A percentile compares a stretch with the other conserved stretches of the same genome.
Evolutionary conservation across 1,284 basidiomycete species (phyloP).

Genomic region (Mrakiaceae sp.): DNA sequence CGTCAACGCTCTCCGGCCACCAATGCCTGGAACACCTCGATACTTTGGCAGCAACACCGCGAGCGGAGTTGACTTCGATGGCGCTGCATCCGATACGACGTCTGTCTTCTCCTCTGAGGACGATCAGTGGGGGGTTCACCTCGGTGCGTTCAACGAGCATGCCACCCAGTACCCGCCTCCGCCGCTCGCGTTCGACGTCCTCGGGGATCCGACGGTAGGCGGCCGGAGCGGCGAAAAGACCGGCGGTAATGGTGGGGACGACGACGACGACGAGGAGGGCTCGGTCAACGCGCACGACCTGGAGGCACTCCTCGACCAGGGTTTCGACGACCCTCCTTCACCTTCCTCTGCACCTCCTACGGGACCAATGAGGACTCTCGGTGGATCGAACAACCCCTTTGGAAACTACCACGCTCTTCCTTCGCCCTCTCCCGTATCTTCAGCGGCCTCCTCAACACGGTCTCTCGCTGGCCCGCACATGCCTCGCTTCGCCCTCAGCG

Average conservation of each 20-base stretch:
- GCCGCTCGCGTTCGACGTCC: slow-evolving; percentile 53
- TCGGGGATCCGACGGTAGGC: too few species aligned
- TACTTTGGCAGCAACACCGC: slow-evolving; percentile 19
- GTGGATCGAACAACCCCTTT: neutral
- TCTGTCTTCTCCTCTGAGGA: slow-evolving; percentile 80
- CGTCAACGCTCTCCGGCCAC: neutral
- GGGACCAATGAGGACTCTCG: neutral
- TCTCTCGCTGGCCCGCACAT: neutral
- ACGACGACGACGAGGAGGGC: slow-evolving; percentile 43
- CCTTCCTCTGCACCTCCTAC: slow-evolving; percentile 5
- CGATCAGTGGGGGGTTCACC: slow-evolving; percentile 56
- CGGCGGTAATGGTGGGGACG: slow-evolving; percentile 25
- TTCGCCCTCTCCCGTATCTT: neutral
- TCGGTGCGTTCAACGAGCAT: slow-evolving; percentile 80
- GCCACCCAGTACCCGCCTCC: slow-evolving; percentile 65
- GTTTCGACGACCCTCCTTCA: slow-evolving; percentile 59
- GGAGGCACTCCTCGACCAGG: slow-evolving; percentile 76
- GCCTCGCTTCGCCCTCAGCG: slow-evolving; percentile 14
- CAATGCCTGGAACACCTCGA: too few species aligned
- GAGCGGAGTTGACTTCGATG: slow-evolving; percentile 19
- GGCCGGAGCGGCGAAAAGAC: too few species aligned
- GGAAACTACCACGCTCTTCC: neutral
- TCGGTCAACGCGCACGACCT: slow-evolving; percentile 63
- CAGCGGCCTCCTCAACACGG: neutral
- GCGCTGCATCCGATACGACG: slow-evolving; percentile 39